phyloP scores from a whole-genome alignment of 169 alveolate species.

The Neospora caninum region DNA sequence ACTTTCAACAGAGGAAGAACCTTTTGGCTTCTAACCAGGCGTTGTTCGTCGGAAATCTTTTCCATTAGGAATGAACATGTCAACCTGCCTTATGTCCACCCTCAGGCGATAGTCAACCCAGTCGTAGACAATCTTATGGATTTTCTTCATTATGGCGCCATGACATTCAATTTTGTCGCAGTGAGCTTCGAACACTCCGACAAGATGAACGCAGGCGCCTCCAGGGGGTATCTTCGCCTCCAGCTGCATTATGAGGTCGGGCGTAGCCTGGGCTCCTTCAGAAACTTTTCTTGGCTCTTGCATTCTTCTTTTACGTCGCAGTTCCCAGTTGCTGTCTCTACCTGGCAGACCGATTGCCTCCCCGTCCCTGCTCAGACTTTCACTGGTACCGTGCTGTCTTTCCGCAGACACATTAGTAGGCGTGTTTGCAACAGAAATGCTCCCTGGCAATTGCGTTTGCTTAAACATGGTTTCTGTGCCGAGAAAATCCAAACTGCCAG shows the following conservation, averaged over 20 bases:
- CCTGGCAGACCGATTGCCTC: not conserved
- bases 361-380: too few species aligned
- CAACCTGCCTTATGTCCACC: conserved; percentile 24
- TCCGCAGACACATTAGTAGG: not conserved
- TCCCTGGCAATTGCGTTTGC: not conserved
- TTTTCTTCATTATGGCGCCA: not conserved
- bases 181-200: conserved; percentile 18
- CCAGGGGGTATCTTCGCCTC: conserved; percentile 36
- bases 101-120: conserved; percentile 38
- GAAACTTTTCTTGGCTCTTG: not conserved
- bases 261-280: not conserved
- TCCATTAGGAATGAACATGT: conserved; percentile 25
- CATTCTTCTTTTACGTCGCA: not conserved
- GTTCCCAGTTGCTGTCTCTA: not conserved
- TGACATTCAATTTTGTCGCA: conserved; percentile 30
- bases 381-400: not conserved
- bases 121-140: conserved; percentile 9
- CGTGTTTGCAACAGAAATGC: not conserved
- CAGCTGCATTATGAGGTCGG: not conserved
- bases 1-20: too few species aligned
- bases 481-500: not conserved
- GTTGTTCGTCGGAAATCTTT: not conserved
- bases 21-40: not conserved
- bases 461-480: not conserved
- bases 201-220: conserved; percentile 20